Evolutionary conservation across 2,329 filamentous ascomycete species (phyloP).

Genomic region (Neofusicoccum kwambonambiense): DNA sequence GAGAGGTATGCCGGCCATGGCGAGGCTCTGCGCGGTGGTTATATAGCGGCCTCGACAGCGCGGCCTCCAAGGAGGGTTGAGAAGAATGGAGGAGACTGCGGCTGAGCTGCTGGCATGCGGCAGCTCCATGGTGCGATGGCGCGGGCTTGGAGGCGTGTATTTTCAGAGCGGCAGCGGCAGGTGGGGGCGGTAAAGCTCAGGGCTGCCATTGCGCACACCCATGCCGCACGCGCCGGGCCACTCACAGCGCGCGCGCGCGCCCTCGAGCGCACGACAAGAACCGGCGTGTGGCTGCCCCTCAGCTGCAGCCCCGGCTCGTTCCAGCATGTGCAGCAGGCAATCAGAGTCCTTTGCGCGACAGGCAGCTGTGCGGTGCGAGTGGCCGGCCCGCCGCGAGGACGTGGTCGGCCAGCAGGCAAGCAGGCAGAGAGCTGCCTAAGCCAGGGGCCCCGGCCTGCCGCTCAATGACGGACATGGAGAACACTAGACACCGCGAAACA

Average conservation of each 20-base stretch:
- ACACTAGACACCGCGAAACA: not conserved
- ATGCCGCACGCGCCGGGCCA: not conserved
- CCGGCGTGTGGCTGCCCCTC: not conserved
- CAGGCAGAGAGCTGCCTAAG: constrained; percentile 6
- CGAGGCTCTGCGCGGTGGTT: not conserved
- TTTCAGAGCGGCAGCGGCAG: constrained; percentile 6
- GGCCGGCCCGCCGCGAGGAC: no score
- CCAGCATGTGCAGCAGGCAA: constrained; percentile 1
- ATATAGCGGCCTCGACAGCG: constrained; percentile 7
- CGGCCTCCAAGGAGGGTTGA: not conserved
- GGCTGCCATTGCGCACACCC: not conserved
- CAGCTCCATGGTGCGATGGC: constrained; percentile 18
- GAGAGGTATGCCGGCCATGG: constrained; percentile 3
- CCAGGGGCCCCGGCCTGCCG: not conserved
- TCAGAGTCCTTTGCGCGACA: not conserved
- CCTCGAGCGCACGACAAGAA: not conserved
- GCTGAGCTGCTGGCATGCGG: constrained; percentile 13
- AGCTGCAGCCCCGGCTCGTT: constrained; percentile 7
- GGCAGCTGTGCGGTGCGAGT: not conserved
- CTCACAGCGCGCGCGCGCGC: not conserved
- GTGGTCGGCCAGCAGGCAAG: not conserved
- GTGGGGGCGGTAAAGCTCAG: constrained; percentile 18
- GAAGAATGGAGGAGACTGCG: constrained; percentile 13
- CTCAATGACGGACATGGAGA: not conserved
- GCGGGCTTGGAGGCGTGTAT: constrained; percentile 18